Base-by-base conservation (phyloP, 1,139 yeast species). In the Geotrichum bryndzae region DNA sequence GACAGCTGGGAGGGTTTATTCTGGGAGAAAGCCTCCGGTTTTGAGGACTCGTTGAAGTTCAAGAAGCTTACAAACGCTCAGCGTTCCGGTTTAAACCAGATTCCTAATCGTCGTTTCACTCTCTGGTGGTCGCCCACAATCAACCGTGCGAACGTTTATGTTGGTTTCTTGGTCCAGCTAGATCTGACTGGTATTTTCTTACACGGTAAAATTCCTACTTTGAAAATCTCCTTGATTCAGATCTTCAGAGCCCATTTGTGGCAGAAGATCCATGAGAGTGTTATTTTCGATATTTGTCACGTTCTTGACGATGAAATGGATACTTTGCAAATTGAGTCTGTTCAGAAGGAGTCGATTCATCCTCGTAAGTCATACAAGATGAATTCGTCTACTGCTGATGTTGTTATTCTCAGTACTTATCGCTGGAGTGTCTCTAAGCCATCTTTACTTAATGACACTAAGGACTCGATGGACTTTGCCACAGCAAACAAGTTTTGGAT, bases 91-190 rank as follows among this genome's bases (percentile, higher is more conserved):
- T 82, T 95, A 67, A 90, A 96, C 73, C 99, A 95, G 76, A 94
- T 95, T 70, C 99, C 99, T 3, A 95, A 95, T 73, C 87, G 99
- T 74, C 82, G 99, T 55, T 95, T 95, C 72, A 95, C 99, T 0
- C 78, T 95, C 54, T 95, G 99, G 99, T 95, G 99, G 99, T 91
- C 98, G 0, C 99, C 99, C 7, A 95, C 99, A 0, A 95, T 95
- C 68, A 95, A 95, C 69, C 83, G 99, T 68, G 99, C 99, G 4
- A 94, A 95, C 70, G 99, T 95, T 29, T 95, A 95, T 71, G 98
- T 95, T 63, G 99, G 99, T 46, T 95, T 94, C 78, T 81, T 91
- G 72, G 99, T 95, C 41, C 99, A 95, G 74, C 80, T 95, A 54
- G 99, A 95, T 76, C 79, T 95, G 69, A 95, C 99, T 0, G 99